Conservation (phyloP, 441 rosid species). For the Erodium trifolium region DNA sequence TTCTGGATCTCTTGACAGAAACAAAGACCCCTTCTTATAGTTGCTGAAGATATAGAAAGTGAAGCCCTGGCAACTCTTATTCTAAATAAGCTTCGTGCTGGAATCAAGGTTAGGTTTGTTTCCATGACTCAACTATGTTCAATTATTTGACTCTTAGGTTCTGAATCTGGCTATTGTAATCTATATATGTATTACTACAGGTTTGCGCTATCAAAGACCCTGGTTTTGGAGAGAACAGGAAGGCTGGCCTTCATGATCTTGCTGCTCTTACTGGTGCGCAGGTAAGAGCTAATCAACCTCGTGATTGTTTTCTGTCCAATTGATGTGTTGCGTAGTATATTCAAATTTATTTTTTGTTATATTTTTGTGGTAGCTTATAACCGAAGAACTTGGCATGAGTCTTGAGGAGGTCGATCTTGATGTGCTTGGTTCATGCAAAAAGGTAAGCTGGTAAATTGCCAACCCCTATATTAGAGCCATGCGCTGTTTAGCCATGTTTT, state of each 20-base stretch:
- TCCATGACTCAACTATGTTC: background rate
- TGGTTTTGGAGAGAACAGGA: slow-evolving; percentile 81
- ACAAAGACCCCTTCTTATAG: slow-evolving; percentile 61
- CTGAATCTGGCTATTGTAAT: background rate
- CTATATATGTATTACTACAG: slow-evolving; percentile 25
- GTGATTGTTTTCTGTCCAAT: background rate
- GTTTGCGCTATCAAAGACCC: slow-evolving; percentile 90
- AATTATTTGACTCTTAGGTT: background rate
- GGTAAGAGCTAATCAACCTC: slow-evolving; percentile 28
- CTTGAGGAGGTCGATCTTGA: slow-evolving; percentile 65
- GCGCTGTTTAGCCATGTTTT: too few species aligned
- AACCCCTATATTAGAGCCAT: background rate
- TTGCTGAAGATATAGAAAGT: slow-evolving; percentile 83
- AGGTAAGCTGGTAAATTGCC: slow-evolving; percentile 29
- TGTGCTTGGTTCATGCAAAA: slow-evolving; percentile 80
- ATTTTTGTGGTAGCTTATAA: slow-evolving; percentile 50
- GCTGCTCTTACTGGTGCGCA: slow-evolving; percentile 80
- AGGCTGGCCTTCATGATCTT: slow-evolving; percentile 75
- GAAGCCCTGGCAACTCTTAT: slow-evolving; percentile 70
- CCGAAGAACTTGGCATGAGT: slow-evolving; percentile 61
- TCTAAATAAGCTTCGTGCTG: slow-evolving; percentile 79
- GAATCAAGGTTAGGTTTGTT: slow-evolving; percentile 40
- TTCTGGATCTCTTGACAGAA: slow-evolving; percentile 34
- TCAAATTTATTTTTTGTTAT: background rate
- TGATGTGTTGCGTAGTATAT: background rate